Percentiles rank a stretch among this genome's conserved stretches.
phyloP scores from a whole-genome alignment of 208 protist species.

The Phytomonas francai region DNA sequence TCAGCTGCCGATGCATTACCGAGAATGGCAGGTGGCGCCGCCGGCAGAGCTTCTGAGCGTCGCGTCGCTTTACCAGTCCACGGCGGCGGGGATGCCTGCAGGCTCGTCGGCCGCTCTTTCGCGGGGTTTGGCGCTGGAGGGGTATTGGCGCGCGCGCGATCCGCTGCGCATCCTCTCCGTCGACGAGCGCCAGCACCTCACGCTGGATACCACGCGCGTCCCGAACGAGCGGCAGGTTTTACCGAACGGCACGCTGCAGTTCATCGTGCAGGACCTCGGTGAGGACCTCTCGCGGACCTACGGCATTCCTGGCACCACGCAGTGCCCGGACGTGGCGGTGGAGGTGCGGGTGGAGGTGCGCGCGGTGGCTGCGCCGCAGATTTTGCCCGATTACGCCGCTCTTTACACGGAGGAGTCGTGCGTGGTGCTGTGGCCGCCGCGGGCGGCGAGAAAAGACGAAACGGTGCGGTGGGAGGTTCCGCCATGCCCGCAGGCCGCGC shows the following conservation, averaged over 20 bases:
- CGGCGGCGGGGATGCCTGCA: background rate
- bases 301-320: slow-evolving; percentile 25
- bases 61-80: no score
- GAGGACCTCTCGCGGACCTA: slow-evolving; percentile 22
- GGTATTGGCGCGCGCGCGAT: slow-evolving; percentile 33
- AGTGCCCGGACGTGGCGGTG: slow-evolving; percentile 53
- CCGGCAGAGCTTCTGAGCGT: slow-evolving; percentile 12
- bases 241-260: slow-evolving; percentile 55
- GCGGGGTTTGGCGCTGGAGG: slow-evolving; percentile 14
- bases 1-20: slow-evolving; percentile 67
- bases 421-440: slow-evolving; percentile 49
- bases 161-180: slow-evolving; percentile 48
- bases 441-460: slow-evolving; percentile 62
- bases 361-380: slow-evolving; percentile 35
- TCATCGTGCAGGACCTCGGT: slow-evolving; percentile 59
- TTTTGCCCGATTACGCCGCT: slow-evolving; percentile 38
- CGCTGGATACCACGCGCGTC: slow-evolving; percentile 54
- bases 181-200: slow-evolving; percentile 30
- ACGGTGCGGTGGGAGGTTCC: slow-evolving; percentile 40
- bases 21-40: slow-evolving; percentile 31
- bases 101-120: slow-evolving; percentile 4
- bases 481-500: slow-evolving; percentile 25
- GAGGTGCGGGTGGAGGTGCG: slow-evolving; percentile 49
- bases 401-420: slow-evolving; percentile 79
- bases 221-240: slow-evolving; percentile 56